Evolutionary conservation across 2,329 filamentous ascomycete genomes (phyloP).

Genomic region (Sordariomycetes sp.): DNA sequence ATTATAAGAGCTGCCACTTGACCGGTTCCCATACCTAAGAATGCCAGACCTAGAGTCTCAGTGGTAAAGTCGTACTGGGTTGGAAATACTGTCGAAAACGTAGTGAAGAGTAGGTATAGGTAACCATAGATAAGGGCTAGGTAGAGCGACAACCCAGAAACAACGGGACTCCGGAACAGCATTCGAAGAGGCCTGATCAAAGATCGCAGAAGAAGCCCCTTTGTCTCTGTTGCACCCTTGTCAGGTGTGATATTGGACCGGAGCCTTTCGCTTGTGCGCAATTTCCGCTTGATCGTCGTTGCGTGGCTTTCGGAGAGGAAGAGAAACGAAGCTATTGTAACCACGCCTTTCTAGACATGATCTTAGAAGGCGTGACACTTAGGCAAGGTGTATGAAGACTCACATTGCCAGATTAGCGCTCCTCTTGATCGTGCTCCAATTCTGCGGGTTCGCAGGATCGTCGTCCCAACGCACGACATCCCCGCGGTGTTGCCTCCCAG

Average conservation of each 20-base stretch:
- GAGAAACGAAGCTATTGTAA: neutral
- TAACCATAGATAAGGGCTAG: conserved; percentile 55
- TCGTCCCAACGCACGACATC: too few relatives aligned
- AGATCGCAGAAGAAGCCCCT: conserved; percentile 51
- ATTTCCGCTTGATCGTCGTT: neutral
- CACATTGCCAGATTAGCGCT: too few relatives aligned
- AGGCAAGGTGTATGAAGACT: too few relatives aligned
- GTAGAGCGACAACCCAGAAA: conserved; percentile 54
- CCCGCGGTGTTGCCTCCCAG: too few relatives aligned
- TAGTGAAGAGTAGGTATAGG: conserved; percentile 45
- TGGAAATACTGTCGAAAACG: conserved; percentile 48
- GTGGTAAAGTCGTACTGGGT: conserved; percentile 52
- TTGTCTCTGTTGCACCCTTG: conserved; percentile 21
- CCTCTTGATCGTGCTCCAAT: too few relatives aligned
- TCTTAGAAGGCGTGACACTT: neutral
- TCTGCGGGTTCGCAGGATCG: too few relatives aligned
- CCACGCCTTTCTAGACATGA: conserved; percentile 1
- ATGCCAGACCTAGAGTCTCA: conserved; percentile 30
- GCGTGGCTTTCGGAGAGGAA: conserved; percentile 5
- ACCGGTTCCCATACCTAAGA: conserved; percentile 16
- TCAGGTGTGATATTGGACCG: conserved; percentile 9
- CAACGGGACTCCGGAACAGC: conserved; percentile 54
- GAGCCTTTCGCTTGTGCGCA: neutral
- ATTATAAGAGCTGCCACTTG: conserved; percentile 13
- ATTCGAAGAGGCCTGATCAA: conserved; percentile 44